Evolutionary conservation across 768 basidiomycete species (phyloP).

Genomic region (Lanmaoa pseudosensibilis): DNA sequence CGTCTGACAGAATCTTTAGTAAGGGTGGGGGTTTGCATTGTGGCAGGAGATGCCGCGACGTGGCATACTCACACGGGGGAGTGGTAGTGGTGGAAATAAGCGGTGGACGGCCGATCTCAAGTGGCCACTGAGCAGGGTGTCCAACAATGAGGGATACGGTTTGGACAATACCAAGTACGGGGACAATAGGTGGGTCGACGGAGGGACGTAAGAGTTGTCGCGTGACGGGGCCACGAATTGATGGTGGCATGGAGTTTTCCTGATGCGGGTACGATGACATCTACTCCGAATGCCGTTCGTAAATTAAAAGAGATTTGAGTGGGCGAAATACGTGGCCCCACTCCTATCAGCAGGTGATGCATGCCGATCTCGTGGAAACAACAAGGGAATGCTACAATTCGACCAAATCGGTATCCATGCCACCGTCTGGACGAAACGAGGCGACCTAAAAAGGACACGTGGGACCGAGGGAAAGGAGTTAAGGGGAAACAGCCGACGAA

Average conservation of each 20-base stretch:
- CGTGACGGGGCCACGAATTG: conserved; percentile 8
- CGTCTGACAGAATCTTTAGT: neutral
- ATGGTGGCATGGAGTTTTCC: conserved; percentile 11
- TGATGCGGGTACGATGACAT: no score
- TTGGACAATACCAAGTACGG: neutral
- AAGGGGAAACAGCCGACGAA: conserved; percentile 9
- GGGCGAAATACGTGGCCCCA: conserved; percentile 4
- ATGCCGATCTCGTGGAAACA: conserved; percentile 12
- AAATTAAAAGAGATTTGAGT: neutral
- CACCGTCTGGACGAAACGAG: conserved; percentile 9
- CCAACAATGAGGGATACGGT: no score
- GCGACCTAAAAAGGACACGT: conserved; percentile 16
- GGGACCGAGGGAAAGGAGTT: conserved; percentile 18
- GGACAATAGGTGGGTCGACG: neutral
- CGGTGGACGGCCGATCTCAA: neutral
- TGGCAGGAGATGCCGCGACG: neutral
- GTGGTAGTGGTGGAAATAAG: conserved; percentile 5
- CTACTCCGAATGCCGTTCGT: no score
- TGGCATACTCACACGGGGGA: neutral
- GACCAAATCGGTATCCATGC: neutral
- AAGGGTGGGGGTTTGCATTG: no score
- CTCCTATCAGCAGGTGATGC: conserved; percentile 21
- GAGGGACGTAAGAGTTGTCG: conserved; percentile 4
- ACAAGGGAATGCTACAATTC: neutral
- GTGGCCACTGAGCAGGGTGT: neutral